Conservation (phyloP, 805 yeast species). For the Komagataella ulmi region DNA sequence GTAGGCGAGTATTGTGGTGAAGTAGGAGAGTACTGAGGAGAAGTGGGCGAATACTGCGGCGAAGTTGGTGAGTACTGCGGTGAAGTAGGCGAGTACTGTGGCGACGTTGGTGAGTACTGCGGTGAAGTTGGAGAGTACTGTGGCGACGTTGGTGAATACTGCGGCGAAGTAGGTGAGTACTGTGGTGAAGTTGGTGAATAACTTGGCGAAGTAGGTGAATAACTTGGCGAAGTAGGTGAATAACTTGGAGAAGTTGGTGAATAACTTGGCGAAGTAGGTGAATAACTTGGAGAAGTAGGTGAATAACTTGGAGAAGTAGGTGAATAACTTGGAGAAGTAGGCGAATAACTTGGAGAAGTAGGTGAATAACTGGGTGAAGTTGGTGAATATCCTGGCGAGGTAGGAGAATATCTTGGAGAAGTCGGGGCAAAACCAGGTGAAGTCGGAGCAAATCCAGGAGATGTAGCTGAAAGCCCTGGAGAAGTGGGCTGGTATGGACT, state of each 20-base stretch:
- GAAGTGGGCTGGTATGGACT: conserved; percentile 27
- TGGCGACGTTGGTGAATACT: conserved; percentile 60
- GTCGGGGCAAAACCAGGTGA: conserved; percentile 36
- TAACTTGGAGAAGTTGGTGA: conserved; percentile 40
- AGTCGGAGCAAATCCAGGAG: conserved; percentile 44
- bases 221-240: conserved; percentile 52
- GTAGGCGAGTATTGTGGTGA: conserved; percentile 54
- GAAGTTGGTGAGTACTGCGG: conserved; percentile 53
- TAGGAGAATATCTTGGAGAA: conserved; percentile 33
- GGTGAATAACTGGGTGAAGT: conserved; percentile 37
- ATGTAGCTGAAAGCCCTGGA: conserved; percentile 25
- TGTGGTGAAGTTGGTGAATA: conserved; percentile 50
- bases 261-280: conserved; percentile 36
- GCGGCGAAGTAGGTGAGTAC: conserved; percentile 66
- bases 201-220: conserved; percentile 64
- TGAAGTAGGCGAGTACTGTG: conserved; percentile 66
- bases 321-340: conserved; percentile 37
- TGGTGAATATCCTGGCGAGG: conserved; percentile 42
- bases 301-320: conserved; percentile 40
- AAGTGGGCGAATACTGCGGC: conserved; percentile 67
- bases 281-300: conserved; percentile 33
- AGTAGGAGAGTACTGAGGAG: conserved; percentile 67
- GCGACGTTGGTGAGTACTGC: conserved; percentile 66
- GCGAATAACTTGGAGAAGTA: conserved; percentile 44
- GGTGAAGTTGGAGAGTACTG: conserved; percentile 63